Evolutionary conservation across 768 basidiomycete species (phyloP), one percentile per base, ranked within the genome.

Genomic region (Termitomyces sp.): DNA sequence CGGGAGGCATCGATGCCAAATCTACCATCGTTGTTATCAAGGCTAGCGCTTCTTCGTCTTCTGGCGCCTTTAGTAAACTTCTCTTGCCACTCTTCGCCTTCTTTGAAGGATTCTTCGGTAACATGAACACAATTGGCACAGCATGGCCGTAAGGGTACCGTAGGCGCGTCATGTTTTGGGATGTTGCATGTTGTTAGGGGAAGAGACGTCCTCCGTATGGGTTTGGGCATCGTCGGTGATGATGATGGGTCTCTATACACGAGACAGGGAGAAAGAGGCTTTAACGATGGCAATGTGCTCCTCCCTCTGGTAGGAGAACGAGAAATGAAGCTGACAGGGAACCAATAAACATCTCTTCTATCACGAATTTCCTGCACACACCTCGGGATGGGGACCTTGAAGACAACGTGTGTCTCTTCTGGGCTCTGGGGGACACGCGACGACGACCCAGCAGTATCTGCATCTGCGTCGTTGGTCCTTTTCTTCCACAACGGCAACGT

Each of bases 131-230:
- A 92, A 44, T 83, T 79, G 9, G 77, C 68, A 63, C 90, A 92
- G 68, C 90, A 92, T 12, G 83, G 76, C 42, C 90, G 84, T 16
- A 92, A 73, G 7, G 90, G 90, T 1, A 92, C 70, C 0, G 86
- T 90, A 31, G 75, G 60, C 40, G 77, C 69, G 16, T 77, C 62
- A 19, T 71, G 75, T 55, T 68, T 66, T 44, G 62, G 67, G 19
- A 66, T 66, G 17, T 67, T 63, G 47, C 75, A 73, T n/a, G 69
- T 67, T 29, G 77, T 74, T 7, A 73, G 61, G 27, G 63, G 46
- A 69, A 69, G 58, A n/a, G 63, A 44, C 67, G 62, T 48, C 62
- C 53, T 59, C 57, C 69, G 38, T 63, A 70, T 35, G 57, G 61
- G 7, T 54, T 56, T 56, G 54, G 59, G 40, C 44, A 45, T 53